Evolutionary conservation across 208 protist species (phyloP).

Genomic region (Naegleria lovaniensis): DNA sequence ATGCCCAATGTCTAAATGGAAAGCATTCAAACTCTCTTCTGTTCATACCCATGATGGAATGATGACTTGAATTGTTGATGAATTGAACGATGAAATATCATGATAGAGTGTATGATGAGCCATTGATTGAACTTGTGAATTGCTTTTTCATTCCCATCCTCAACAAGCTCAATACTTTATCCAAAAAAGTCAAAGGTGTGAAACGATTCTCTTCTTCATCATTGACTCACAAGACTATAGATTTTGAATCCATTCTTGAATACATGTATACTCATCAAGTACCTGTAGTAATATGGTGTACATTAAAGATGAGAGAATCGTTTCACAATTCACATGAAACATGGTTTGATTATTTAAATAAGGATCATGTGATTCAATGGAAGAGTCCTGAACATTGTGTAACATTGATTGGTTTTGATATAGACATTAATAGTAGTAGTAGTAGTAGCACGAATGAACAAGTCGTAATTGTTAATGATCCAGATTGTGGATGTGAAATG

Average conservation of each 20-base stretch:
- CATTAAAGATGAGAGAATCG: background rate
- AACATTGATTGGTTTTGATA: background rate
- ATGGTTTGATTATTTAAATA: background rate
- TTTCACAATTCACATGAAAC: background rate
- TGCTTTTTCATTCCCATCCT: background rate
- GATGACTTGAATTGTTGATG: background rate
- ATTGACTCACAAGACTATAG: background rate
- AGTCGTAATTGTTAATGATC: background rate
- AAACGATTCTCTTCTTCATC: background rate
- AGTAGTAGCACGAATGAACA: too few species aligned
- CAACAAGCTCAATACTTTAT: background rate
- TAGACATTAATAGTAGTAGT: background rate
- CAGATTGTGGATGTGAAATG: background rate
- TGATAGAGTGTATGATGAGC: background rate
- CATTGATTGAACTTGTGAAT: background rate
- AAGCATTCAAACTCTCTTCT: too few species aligned
- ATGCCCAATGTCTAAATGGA: too few species aligned
- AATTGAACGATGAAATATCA: too few species aligned
- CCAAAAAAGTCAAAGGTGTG: background rate
- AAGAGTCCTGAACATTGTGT: background rate
- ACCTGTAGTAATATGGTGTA: background rate
- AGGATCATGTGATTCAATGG: background rate
- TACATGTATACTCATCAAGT: background rate
- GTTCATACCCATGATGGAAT: too few species aligned
- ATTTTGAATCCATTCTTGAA: background rate